Conservation (phyloP, 2,329 filamentous ascomycete species). For the Penicillium sp. region DNA sequence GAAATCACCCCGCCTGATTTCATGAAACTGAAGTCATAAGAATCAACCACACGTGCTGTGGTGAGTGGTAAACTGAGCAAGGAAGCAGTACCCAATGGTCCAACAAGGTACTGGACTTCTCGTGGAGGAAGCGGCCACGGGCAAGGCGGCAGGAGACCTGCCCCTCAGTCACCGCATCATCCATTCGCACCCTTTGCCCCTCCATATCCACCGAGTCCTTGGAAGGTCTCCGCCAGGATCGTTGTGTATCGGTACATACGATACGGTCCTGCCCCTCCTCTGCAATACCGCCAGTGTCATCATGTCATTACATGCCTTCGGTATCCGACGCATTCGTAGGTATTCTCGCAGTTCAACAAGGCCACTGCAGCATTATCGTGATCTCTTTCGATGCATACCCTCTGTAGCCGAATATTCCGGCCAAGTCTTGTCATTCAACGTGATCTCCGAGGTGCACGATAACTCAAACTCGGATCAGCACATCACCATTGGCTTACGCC, state of each 20-base stretch:
- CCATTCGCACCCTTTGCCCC: slow-evolving; percentile 7
- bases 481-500: slow-evolving; percentile 23
- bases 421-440: slow-evolving; percentile 26
- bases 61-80: too few species aligned
- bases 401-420: slow-evolving; percentile 9
- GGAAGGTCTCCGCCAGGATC: not conserved
- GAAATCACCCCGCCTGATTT: too few species aligned
- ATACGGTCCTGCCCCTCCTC: not conserved
- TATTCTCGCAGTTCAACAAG: too few species aligned
- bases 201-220: slow-evolving; percentile 2
- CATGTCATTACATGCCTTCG: not conserved
- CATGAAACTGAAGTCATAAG: too few species aligned
- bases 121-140: too few species aligned
- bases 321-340: too few species aligned
- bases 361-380: slow-evolving; percentile 11
- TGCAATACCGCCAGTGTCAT: not conserved
- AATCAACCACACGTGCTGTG: too few species aligned
- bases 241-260: too few species aligned
- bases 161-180: slow-evolving; percentile 17
- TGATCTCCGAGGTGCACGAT: slow-evolving; percentile 21
- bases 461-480: slow-evolving; percentile 6
- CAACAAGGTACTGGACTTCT: too few species aligned
- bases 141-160: not conserved
- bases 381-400: slow-evolving; percentile 4
- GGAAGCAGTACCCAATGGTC: too few species aligned